Evolutionary conservation across 371 early-diverging fungal species (phyloP), one percentile per base, ranked within the genome.

Genomic region (Paramicrosporidium saccamoebae): DNA sequence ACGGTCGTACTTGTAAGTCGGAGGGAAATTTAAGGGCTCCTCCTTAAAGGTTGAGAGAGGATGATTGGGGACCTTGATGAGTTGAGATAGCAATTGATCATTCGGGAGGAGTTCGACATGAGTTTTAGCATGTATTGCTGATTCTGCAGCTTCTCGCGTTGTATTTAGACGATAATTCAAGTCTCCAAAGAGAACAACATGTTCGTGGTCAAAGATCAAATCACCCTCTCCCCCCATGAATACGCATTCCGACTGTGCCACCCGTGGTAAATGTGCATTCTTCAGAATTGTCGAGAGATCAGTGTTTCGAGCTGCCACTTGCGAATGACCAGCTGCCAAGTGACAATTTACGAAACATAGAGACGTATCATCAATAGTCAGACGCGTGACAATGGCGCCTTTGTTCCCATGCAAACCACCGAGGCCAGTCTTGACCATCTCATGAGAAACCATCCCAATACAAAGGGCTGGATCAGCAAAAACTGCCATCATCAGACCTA

Each of bases 341-440:
- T 78, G 79, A 26, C 62, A 58, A 31, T 69, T 72, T 24, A 73
- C 58, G 35, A 78, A 73, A 29, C 71, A 71, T 7, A 78, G 36
- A 5, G 69, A 62, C 0, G 66, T 46, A 28, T 78, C 63, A 30
- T 68, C 61, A 24, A 60, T 37, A 3, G 65, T 38, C 20, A 78
- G 40, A 2, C 74, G 52, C 11, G 59, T 52, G n/a, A 59, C 61
- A 22, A 78, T 57, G 10, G 61, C 69, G n/a, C 79, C 79, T 56
- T 63, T 79, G 44, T 75, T 79, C 3, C 74, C 79, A 33, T 75
- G 69, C 30, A 54, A 55, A n/a, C 73, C 69, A 10, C 49, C 54
- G 26, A 79, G 25, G 1, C 81, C 77, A 0, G 81, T 79, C 44
- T 73, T 72, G 17, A 62, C 58, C 21, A 44, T 39, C 3, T 44